These are phyloP conservation scores for Cadophora sp. DNA, from an alignment of 2,329 filamentous ascomycete species.

Conservation along the genomic window DNA sequence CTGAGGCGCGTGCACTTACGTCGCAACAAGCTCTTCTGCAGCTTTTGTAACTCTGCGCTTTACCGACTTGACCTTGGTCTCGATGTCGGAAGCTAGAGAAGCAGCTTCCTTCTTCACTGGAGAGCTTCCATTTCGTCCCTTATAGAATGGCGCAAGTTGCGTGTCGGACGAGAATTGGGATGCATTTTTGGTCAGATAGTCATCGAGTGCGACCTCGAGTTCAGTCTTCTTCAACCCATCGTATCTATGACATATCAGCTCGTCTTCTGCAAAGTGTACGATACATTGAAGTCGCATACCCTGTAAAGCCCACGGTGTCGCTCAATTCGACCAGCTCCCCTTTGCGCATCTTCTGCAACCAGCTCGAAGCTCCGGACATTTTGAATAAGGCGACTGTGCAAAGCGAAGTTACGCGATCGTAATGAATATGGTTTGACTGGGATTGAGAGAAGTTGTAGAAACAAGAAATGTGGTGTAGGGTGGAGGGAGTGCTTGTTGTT, in stretches of 20 bases:
- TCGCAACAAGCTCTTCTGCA: constrained; percentile 47
- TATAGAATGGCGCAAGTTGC: constrained; percentile 78
- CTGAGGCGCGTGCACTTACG: constrained; percentile 39
- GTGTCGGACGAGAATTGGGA: constrained; percentile 68
- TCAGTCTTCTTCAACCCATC: constrained; percentile 79
- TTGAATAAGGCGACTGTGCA: constrained; percentile 47
- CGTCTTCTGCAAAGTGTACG: constrained; percentile 19
- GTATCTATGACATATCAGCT: constrained; percentile 56
- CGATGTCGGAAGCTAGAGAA: constrained; percentile 46
- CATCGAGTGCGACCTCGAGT: constrained; percentile 76
- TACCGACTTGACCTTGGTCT: constrained; percentile 51
- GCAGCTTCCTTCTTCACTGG: constrained; percentile 64
- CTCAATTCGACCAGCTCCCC: constrained; percentile 78
- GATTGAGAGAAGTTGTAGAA: constrained; percentile 24
- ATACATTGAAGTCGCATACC: constrained; percentile 61
- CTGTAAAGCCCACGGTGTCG: constrained; percentile 70
- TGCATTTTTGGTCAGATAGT: constrained; percentile 73
- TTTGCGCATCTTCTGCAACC: constrained; percentile 84
- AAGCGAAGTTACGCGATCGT: constrained; percentile 56
- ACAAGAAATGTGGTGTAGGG: constrained; percentile 19
- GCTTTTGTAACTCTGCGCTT: constrained; percentile 54
- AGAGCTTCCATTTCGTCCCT: constrained; percentile 65
- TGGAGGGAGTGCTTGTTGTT: constrained; percentile 15
- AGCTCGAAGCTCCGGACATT: constrained; percentile 72
- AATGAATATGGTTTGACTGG: constrained; percentile 31